A percentile compares a stretch with the other conserved stretches of the same genome.
phyloP scores from a whole-genome alignment of 371 early-diverging fungal genomes.

The Lichtheimia corymbifera region DNA sequence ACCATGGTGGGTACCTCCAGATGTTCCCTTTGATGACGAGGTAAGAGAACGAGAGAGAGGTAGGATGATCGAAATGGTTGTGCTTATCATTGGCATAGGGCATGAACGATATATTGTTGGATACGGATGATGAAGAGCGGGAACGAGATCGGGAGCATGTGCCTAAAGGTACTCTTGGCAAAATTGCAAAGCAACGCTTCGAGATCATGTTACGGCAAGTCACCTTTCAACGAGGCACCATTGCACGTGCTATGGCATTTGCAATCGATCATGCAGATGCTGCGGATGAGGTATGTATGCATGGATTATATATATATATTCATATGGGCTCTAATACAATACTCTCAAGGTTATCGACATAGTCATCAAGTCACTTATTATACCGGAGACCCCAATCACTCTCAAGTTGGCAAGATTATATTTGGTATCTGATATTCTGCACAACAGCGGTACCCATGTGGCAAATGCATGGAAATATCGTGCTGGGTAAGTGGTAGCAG shows the following conservation, averaged over 20 bases:
- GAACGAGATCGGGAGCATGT: slow-evolving; percentile 41
- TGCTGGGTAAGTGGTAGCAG: slow-evolving; percentile 39
- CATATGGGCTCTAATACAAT: not conserved
- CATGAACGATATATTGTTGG: slow-evolving; percentile 31
- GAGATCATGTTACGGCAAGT: slow-evolving; percentile 60
- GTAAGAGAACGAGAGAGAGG: slow-evolving; percentile 28
- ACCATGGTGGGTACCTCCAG: slow-evolving; percentile 86
- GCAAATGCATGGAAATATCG: slow-evolving; percentile 90
- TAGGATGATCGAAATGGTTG: not conserved
- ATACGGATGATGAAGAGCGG: slow-evolving; percentile 58
- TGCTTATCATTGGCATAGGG: slow-evolving; percentile 21
- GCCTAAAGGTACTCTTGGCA: slow-evolving; percentile 60
- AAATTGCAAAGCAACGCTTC: slow-evolving; percentile 60
- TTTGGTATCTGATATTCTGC: slow-evolving; percentile 84
- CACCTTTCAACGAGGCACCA: slow-evolving; percentile 62
- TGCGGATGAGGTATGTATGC: slow-evolving; percentile 63
- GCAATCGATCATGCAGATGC: slow-evolving; percentile 85
- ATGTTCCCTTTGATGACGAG: slow-evolving; percentile 72
- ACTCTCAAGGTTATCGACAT: slow-evolving; percentile 64
- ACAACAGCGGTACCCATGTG: slow-evolving; percentile 78
- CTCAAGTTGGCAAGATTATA: slow-evolving; percentile 77
- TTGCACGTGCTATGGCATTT: slow-evolving; percentile 86
- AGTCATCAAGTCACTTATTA: slow-evolving; percentile 61
- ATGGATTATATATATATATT: too few relatives aligned
- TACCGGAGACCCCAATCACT: slow-evolving; percentile 61